Conservation (phyloP, 257 asterid genomes). For the Parsonsia alboflavescens region DNA sequence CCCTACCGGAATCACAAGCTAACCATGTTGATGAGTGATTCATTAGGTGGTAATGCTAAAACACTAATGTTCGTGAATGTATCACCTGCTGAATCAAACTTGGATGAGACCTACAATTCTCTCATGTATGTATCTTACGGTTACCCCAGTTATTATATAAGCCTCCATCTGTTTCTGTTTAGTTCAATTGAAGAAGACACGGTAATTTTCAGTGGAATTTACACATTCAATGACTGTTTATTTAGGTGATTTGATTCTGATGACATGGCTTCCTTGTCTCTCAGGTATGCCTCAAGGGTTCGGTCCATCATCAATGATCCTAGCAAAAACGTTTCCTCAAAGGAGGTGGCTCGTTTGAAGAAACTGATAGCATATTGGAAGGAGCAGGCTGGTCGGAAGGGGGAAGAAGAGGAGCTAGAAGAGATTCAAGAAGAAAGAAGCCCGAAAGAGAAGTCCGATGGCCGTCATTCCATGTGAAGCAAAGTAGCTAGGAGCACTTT, state of each 20-base stretch:
- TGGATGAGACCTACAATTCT: constrained; percentile 94
- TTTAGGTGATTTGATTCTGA: constrained; percentile 2
- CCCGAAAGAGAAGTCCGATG: constrained; percentile 47
- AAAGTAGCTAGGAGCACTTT: background rate
- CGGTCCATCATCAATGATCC: constrained; percentile 89
- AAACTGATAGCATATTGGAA: constrained; percentile 79
- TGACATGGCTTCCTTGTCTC: background rate
- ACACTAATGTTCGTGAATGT: constrained; percentile 90
- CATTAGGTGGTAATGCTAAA: constrained; percentile 96
- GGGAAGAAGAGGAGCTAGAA: constrained; percentile 79
- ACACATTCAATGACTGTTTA: background rate
- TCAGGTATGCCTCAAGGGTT: constrained; percentile 95
- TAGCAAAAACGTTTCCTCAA: constrained; percentile 76
- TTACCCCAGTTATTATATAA: too few species aligned
- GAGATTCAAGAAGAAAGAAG: constrained; percentile 76
- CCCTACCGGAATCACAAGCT: constrained; percentile 97
- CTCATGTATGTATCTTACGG: constrained; percentile 43
- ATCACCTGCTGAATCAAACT: constrained; percentile 90
- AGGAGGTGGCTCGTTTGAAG: constrained; percentile 90
- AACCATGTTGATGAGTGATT: constrained; percentile 97
- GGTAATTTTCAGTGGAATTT: too few species aligned
- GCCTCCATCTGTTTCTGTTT: background rate
- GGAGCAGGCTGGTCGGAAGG: constrained; percentile 79
- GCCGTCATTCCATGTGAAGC: constrained; percentile 66
- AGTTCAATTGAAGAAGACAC: background rate